Percentiles rank a stretch among this genome's conserved stretches.
phyloP scores from a whole-genome alignment of 305 asterid species.

The Petunia hybrid region DNA sequence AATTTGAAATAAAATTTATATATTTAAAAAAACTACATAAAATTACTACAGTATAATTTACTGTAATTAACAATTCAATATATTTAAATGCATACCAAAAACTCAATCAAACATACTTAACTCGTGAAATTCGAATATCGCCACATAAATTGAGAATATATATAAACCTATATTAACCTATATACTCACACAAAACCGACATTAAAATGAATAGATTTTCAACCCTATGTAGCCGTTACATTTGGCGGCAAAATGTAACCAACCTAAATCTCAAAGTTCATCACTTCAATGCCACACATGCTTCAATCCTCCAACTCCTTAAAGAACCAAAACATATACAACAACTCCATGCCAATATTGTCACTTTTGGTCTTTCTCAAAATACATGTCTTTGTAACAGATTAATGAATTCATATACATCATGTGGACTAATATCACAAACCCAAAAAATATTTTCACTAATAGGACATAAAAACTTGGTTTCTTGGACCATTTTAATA shows the following conservation, averaged over 20 bases:
- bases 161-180: too few species aligned
- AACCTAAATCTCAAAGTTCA: conserved; percentile 21
- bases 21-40: too few species aligned
- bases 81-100: too few species aligned
- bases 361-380: conserved; percentile 46
- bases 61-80: too few species aligned
- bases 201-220: conserved; percentile 40
- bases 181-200: neutral
- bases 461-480: conserved; percentile 46
- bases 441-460: conserved; percentile 55
- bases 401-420: conserved; percentile 59
- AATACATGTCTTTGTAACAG: conserved; percentile 57
- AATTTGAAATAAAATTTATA: too few species aligned
- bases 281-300: conserved; percentile 29
- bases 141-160: too few species aligned
- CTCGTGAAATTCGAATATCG: too few species aligned
- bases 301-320: conserved; percentile 47
- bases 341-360: conserved; percentile 58
- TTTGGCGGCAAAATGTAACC: conserved; percentile 40
- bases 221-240: conserved; percentile 35
- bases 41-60: too few species aligned
- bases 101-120: too few species aligned
- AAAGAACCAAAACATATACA: conserved; percentile 50
- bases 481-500: conserved; percentile 65
- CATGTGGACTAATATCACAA: conserved; percentile 43